Percentiles rank a stretch among this genome's conserved stretches.
Conservation (phyloP, 2,329 filamentous ascomycete genomes). For the Talaromyces sp. region DNA sequence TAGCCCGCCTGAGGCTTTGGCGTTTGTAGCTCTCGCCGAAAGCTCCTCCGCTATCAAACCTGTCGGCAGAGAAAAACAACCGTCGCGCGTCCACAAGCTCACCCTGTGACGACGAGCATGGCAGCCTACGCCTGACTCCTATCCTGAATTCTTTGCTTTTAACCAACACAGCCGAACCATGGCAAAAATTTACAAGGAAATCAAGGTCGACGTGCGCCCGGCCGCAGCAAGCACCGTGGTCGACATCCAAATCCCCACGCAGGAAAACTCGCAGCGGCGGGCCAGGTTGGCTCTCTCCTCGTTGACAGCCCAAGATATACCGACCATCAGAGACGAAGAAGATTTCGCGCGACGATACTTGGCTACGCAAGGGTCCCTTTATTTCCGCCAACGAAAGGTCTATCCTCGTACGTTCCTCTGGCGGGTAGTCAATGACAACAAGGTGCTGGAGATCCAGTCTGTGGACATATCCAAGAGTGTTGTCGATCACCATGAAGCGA, state of each 20-base stretch:
- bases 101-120: slow-evolving; percentile 6
- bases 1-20: neutral
- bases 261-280: slow-evolving; percentile 42
- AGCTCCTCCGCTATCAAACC: slow-evolving; percentile 7
- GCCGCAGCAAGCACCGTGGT: slow-evolving; percentile 64
- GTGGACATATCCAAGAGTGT: slow-evolving; percentile 72
- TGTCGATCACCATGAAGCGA: slow-evolving; percentile 59
- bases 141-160: slow-evolving; percentile 3
- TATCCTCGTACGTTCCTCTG: slow-evolving; percentile 85
- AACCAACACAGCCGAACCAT: slow-evolving; percentile 38
- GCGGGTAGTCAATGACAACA: slow-evolving; percentile 77
- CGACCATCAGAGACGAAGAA: slow-evolving; percentile 54
- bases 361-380: slow-evolving; percentile 74
- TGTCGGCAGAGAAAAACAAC: neutral
- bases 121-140: slow-evolving; percentile 13
- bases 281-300: slow-evolving; percentile 44
- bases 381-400: slow-evolving; percentile 70
- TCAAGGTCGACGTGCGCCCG: slow-evolving; percentile 74
- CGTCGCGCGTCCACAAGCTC: neutral
- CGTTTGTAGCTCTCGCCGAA: neutral
- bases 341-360: slow-evolving; percentile 68
- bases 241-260: slow-evolving; percentile 60
- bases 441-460: slow-evolving; percentile 73
- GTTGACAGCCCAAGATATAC: slow-evolving; percentile 31
- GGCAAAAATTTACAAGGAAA: slow-evolving; percentile 79